These are phyloP conservation scores for Ambrosia trifida DNA, from an alignment of 129 eudicot genomes.

Conservation along the genomic window DNA sequence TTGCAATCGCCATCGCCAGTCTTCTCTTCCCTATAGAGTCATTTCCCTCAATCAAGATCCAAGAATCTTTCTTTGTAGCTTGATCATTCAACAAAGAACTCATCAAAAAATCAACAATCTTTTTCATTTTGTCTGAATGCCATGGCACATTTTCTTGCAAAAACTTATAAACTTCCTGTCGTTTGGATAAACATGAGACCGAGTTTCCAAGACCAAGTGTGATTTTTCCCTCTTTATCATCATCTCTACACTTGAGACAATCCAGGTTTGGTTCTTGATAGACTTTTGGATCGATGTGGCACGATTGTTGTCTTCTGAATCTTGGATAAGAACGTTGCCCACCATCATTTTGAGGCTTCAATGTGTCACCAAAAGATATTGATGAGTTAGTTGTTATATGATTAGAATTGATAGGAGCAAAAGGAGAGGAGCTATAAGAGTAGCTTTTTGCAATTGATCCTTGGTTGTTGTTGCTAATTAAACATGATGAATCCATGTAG, in stretches of 20 bases:
- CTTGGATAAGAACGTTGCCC: constrained; percentile 51
- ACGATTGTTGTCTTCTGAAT: constrained; percentile 83
- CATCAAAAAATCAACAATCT: constrained; percentile 45
- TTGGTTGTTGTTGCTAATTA: constrained; percentile 28
- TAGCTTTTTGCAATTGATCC: constrained; percentile 39
- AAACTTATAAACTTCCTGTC: constrained; percentile 30
- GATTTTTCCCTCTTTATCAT: constrained; percentile 59
- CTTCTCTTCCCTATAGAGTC: constrained; percentile 65
- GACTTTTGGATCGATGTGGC: constrained; percentile 62
- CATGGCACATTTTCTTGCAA: constrained; percentile 76
- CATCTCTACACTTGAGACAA: constrained; percentile 58
- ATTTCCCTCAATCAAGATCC: constrained; percentile 65
- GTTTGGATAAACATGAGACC: constrained; percentile 27
- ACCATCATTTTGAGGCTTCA: constrained; percentile 37
- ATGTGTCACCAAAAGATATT: constrained; percentile 50
- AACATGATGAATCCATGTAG: constrained; percentile 28
- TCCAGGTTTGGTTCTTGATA: constrained; percentile 63
- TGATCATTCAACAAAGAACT: constrained; percentile 24
- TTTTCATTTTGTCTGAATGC: constrained; percentile 57
- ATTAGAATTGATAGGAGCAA: constrained; percentile 43
- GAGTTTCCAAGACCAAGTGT: constrained; percentile 77
- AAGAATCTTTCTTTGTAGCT: constrained; percentile 35
- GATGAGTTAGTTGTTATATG: constrained; percentile 36
- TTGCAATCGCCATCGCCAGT: constrained; percentile 58
- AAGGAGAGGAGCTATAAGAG: constrained; percentile 48